Percentiles rank a stretch among this genome's conserved stretches.
Conservation (phyloP, 73 alveolate genomes). For the Paramecium bursaria region DNA sequence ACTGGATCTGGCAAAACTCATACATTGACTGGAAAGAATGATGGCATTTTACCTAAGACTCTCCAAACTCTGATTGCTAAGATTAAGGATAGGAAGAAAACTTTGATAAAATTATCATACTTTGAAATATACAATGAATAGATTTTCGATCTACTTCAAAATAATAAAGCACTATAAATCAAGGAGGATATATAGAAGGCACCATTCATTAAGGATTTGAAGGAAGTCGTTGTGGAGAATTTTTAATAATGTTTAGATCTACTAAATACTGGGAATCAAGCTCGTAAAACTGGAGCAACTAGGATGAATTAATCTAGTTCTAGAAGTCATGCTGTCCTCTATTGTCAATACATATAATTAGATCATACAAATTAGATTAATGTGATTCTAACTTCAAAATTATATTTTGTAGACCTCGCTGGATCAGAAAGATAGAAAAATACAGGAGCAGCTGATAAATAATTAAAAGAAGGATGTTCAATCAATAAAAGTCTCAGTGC, state of each 20-base stretch:
- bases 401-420: constrained; percentile 97
- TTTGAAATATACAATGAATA: constrained; percentile 93
- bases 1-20: constrained; percentile 98
- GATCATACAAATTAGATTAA: constrained; percentile 14
- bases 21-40: constrained; percentile 87
- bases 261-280: constrained; percentile 78
- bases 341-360: constrained; percentile 71
- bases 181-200: constrained; percentile 95
- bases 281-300: constrained; percentile 88
- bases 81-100: constrained; percentile 75
- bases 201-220: constrained; percentile 89
- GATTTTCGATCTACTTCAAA: constrained; percentile 86
- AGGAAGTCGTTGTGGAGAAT: constrained; percentile 78
- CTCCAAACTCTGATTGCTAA: background rate
- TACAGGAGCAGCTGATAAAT: constrained; percentile 91
- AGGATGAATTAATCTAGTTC: constrained; percentile 91
- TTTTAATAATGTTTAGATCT: constrained; percentile 82
- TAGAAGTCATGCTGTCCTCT: constrained; percentile 93
- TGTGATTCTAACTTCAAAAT: constrained; percentile 74
- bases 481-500: constrained; percentile 95
- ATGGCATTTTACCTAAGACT: constrained; percentile 57
- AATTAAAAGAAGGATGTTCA: constrained; percentile 97
- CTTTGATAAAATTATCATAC: constrained; percentile 83
- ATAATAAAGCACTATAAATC: constrained; percentile 80
- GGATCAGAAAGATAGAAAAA: constrained; percentile 96